Conservation (phyloP, 192 early-diverging fungal species). For the Helicostylum pulchrum region DNA sequence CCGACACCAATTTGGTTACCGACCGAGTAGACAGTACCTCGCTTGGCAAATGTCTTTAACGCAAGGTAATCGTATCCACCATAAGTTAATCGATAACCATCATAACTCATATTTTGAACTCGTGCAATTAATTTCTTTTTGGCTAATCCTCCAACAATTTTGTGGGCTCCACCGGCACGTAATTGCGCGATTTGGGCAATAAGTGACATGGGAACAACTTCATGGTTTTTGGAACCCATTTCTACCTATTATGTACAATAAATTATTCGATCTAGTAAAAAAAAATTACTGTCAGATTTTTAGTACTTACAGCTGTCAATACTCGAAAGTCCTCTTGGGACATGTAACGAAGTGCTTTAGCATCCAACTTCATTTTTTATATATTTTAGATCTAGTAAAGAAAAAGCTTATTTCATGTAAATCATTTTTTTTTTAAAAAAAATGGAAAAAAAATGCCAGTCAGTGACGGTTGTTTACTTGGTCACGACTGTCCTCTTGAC, state of each 20-base stretch:
- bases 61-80: conserved; percentile 99
- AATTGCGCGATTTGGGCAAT: conserved; percentile 94
- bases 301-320: conserved; percentile 76
- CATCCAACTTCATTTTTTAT: conserved; percentile 86
- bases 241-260: conserved; percentile 57
- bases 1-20: conserved; percentile 99
- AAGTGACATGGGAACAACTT: conserved; percentile 90
- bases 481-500: too few relatives aligned
- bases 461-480: too few relatives aligned
- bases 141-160: conserved; percentile 81
- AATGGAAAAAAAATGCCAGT: too few relatives aligned
- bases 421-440: too few relatives aligned
- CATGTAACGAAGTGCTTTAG: conserved; percentile 94
- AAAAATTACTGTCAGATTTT: not conserved
- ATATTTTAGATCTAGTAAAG: not conserved
- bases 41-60: conserved; percentile 85
- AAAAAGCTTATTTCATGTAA: not conserved
- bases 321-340: conserved; percentile 92
- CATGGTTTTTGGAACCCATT: conserved; percentile 98
- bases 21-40: conserved; percentile 86
- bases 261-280: not conserved
- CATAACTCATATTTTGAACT: conserved; percentile 83
- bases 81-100: conserved; percentile 96
- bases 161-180: conserved; percentile 80
- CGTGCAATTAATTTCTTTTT: conserved; percentile 88